These are phyloP conservation scores for Passiflora organensis DNA, from an alignment of 345 rosid genomes.

Conservation along the genomic window DNA sequence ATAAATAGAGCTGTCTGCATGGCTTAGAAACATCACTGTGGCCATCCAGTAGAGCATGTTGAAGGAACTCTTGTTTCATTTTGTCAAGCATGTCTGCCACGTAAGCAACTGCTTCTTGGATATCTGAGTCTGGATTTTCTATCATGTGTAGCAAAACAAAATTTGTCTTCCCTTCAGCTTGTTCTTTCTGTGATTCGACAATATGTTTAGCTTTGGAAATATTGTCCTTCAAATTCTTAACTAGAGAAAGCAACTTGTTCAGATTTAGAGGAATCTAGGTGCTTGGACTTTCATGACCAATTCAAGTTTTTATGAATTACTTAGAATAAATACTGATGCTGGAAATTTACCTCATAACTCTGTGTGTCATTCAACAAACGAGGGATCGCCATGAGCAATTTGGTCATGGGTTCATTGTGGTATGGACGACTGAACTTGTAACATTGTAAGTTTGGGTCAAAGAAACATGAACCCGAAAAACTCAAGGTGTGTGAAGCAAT, in stretches of 20 bases:
- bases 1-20: constrained; percentile 37
- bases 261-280: no score
- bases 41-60: constrained; percentile 37
- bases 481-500: constrained; percentile 38
- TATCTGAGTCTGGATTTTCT: constrained; percentile 24
- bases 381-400: constrained; percentile 41
- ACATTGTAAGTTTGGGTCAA: constrained; percentile 22
- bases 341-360: constrained; percentile 39
- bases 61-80: constrained; percentile 33
- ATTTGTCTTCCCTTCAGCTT: constrained; percentile 45
- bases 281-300: no score
- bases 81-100: constrained; percentile 22
- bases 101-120: constrained; percentile 39
- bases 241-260: no score
- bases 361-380: constrained; percentile 59
- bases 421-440: constrained; percentile 21
- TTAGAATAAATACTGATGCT: no score
- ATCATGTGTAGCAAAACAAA: constrained; percentile 34
- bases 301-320: no score
- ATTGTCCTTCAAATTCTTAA: not conserved
- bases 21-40: constrained; percentile 32
- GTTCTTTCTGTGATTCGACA: constrained; percentile 35
- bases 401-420: constrained; percentile 36
- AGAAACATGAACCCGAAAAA: constrained; percentile 38
- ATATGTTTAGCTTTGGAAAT: not conserved